Conservation (phyloP, 2,329 filamentous ascomycete genomes). For the Phaeosphaeriaceae sp. region DNA sequence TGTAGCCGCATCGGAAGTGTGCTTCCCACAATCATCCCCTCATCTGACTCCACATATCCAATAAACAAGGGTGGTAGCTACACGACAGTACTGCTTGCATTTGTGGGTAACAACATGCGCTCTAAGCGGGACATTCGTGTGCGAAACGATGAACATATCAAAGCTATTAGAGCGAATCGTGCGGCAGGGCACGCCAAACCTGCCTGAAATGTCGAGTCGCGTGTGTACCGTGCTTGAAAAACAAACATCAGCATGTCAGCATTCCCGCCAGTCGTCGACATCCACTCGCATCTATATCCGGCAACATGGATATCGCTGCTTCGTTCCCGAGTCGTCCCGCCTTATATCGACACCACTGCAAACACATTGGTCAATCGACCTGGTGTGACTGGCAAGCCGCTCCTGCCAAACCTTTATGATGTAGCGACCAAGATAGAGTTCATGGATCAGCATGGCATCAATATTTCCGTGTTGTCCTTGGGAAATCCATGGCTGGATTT, state of each 20-base stretch:
- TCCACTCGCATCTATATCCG: conserved; percentile 1
- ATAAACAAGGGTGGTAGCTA: not conserved
- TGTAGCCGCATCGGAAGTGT: not conserved
- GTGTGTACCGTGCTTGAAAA: not conserved
- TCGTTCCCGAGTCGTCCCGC: not conserved
- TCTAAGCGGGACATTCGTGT: not conserved
- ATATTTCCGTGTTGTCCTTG: not conserved
- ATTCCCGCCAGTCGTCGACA: not conserved
- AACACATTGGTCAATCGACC: conserved; percentile 3
- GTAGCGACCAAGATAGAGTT: conserved; percentile 1
- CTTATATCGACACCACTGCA: not conserved
- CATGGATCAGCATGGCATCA: conserved; percentile 2
- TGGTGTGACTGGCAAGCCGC: not conserved
- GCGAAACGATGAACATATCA: not conserved
- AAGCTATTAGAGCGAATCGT: not conserved
- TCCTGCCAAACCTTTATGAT: not conserved
- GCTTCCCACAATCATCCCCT: not conserved
- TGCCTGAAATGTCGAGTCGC: not conserved
- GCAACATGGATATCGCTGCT: not conserved
- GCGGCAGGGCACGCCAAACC: not conserved
- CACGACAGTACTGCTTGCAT: not conserved
- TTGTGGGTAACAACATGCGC: not conserved
- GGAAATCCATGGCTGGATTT: conserved; percentile 2
- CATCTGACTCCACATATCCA: not conserved
- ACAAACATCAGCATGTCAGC: not conserved